phyloP scores from a whole-genome alignment of 768 basidiomycete genomes.

The Macrolepiota dolichaula region DNA sequence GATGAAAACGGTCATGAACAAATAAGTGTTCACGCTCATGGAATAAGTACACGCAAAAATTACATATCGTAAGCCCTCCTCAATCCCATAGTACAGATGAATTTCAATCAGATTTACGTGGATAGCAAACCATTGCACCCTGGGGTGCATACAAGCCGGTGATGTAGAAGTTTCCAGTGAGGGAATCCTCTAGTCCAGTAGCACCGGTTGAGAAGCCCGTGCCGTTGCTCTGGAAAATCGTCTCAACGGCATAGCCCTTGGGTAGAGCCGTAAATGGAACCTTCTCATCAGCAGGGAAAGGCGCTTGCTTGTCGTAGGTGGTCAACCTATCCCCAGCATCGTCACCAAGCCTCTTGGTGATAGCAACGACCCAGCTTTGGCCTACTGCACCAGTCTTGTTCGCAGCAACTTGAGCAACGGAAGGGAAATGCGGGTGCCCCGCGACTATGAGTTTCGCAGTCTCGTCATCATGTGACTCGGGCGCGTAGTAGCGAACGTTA shows the following conservation, averaged over 20 bases:
- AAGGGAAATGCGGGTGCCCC: conserved; percentile 65
- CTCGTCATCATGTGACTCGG: conserved; percentile 28
- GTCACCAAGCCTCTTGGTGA: conserved; percentile 27
- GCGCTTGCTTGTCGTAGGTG: conserved; percentile 41
- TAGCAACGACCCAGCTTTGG: conserved; percentile 58
- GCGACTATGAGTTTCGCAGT: conserved; percentile 46
- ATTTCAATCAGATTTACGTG: conserved; percentile 11
- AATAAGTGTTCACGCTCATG: background rate
- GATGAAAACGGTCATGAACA: background rate
- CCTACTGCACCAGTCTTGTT: conserved; percentile 36
- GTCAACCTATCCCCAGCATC: conserved; percentile 9
- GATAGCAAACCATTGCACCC: conserved; percentile 50
- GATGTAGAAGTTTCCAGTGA: conserved; percentile 47
- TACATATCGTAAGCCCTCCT: background rate
- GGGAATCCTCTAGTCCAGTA: conserved; percentile 49
- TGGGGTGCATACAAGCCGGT: conserved; percentile 55
- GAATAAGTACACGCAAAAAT: background rate
- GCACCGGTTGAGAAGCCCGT: conserved; percentile 48
- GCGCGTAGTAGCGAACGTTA: conserved; percentile 48
- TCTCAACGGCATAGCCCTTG: conserved; percentile 40
- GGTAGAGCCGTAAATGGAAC: conserved; percentile 29
- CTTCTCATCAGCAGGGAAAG: conserved; percentile 42
- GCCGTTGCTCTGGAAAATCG: conserved; percentile 74
- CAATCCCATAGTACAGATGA: background rate
- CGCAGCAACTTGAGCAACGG: conserved; percentile 41